Percentiles rank a stretch among this genome's conserved stretches.
Conservation (phyloP, 345 rosid genomes). For the Populus davidiana region DNA sequence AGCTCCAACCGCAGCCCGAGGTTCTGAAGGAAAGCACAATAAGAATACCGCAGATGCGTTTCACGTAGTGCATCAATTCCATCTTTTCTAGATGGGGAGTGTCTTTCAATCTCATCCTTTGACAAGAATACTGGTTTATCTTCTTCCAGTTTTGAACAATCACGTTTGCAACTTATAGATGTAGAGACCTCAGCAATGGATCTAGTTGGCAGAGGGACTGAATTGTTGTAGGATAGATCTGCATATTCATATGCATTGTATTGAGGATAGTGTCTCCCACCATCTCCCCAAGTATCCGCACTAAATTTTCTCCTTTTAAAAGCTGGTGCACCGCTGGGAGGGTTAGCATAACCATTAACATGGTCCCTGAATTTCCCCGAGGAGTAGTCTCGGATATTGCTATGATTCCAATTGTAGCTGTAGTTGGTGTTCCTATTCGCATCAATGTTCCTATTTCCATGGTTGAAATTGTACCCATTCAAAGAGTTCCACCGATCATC, state of each 20-base stretch:
- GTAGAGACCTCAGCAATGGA: slow-evolving; percentile 44
- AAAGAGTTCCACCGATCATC: slow-evolving; percentile 34
- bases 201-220: slow-evolving; percentile 31
- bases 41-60: slow-evolving; percentile 71
- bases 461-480: slow-evolving; percentile 26
- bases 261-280: slow-evolving; percentile 24
- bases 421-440: slow-evolving; percentile 20
- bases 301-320: slow-evolving; percentile 60
- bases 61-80: slow-evolving; percentile 69
- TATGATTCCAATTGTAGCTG: slow-evolving; percentile 22
- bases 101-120: slow-evolving; percentile 67
- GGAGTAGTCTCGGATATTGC: slow-evolving; percentile 21
- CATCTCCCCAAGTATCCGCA: slow-evolving; percentile 45
- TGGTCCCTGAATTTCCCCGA: slow-evolving; percentile 34
- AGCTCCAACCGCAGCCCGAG: slow-evolving; percentile 65
- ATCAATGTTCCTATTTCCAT: slow-evolving; percentile 27
- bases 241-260: slow-evolving; percentile 23
- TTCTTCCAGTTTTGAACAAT: slow-evolving; percentile 57
- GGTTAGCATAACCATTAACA: slow-evolving; percentile 27
- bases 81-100: slow-evolving; percentile 79
- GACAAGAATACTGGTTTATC: slow-evolving; percentile 64
- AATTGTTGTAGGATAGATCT: slow-evolving; percentile 24
- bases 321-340: slow-evolving; percentile 37
- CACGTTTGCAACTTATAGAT: slow-evolving; percentile 48
- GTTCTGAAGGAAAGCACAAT: slow-evolving; percentile 66